A percentile compares a stretch with the other conserved stretches of the same genome.
These are phyloP conservation scores for Backusella circina DNA, from an alignment of 192 early-diverging fungal genomes.

Conservation along the genomic window DNA sequence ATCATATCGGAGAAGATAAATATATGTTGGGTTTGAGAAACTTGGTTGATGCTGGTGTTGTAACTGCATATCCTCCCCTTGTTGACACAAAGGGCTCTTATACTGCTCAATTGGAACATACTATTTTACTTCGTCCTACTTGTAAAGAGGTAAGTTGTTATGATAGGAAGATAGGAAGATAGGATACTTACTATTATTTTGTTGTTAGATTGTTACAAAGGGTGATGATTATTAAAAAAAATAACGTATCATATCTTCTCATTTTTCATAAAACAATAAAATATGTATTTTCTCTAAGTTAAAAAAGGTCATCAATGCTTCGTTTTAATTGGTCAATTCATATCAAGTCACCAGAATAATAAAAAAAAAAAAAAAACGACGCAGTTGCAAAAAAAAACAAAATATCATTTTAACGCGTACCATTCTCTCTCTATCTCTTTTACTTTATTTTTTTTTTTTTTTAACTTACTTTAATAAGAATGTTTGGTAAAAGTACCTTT, in stretches of 20 bases:
- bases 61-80: constrained; percentile 87
- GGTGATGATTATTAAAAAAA: constrained; percentile 29
- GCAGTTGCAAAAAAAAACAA: not conserved
- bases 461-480: not conserved
- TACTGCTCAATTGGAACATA: constrained; percentile 98
- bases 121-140: constrained; percentile 84
- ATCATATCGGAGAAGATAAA: constrained; percentile 88
- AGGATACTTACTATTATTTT: not conserved
- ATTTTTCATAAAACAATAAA: not conserved
- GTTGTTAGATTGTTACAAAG: constrained; percentile 25
- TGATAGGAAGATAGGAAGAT: no score
- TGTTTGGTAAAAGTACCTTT: constrained; percentile 15
- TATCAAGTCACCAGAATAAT: not conserved
- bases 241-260: not conserved
- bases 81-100: constrained; percentile 80
- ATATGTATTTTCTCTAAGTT: not conserved
- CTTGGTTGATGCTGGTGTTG: constrained; percentile 80
- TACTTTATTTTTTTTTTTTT: not conserved
- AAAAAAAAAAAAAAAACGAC: no score
- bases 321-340: not conserved
- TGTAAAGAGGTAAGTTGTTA: constrained; percentile 70
- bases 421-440: not conserved
- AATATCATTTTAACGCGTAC: not conserved
- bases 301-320: not conserved
- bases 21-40: constrained; percentile 83